Base-by-base conservation (phyloP, 139 green algal genomes). In the Tetradesmus lagerheimii region DNA sequence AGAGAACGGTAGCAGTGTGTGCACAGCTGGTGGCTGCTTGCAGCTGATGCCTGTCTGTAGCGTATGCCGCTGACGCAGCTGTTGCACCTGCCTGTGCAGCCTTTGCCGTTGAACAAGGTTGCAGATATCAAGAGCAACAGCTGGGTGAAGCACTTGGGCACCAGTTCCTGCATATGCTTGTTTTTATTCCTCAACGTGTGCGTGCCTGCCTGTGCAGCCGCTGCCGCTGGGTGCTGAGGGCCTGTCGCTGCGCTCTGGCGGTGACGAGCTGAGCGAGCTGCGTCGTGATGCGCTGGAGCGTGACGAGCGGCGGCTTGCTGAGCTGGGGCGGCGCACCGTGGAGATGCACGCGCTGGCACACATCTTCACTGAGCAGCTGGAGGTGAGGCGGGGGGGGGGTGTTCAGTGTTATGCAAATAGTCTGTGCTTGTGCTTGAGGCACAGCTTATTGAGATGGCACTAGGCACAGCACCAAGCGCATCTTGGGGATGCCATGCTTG, bases 271-370 rank as follows among this genome's bases (percentile, higher is more conserved):
- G 12, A 93, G 94, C 38, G 93, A 94, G 76, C 86, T 91, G 50
- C 90, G 92, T 16, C 93, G 94, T n/a, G 97, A 98, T 89, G 92
- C 78, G 0, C 94, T 97, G 34, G 96, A 99, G 91, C 93, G 97
- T 18, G 98, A 99, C 71, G 98, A 99, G 95, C 92, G 93, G 90
- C 94, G 97, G 25, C 93, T 99, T 78, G 96, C 95, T 0, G 97
- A 99, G 93, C 95, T 99, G 77, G 98, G 97, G 0, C 93, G 95
- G 15, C 92, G 92, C 31, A 97, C 95, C 0, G 94, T 99, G 82
- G 98, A 99, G 94, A 98, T 99, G 94, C 98, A 95, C 92, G 97
- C 97, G 1, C 93, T 98, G 25, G 89, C 95, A 8, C 96, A 99
- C 90, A 95, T 99, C 35, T 96, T 97, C 86, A 93, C 80, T 15